A percentile compares a stretch with the other conserved stretches of the same genome.
phyloP scores from a whole-genome alignment of 164 flowering plant genomes.

The Aristolochia californica region DNA sequence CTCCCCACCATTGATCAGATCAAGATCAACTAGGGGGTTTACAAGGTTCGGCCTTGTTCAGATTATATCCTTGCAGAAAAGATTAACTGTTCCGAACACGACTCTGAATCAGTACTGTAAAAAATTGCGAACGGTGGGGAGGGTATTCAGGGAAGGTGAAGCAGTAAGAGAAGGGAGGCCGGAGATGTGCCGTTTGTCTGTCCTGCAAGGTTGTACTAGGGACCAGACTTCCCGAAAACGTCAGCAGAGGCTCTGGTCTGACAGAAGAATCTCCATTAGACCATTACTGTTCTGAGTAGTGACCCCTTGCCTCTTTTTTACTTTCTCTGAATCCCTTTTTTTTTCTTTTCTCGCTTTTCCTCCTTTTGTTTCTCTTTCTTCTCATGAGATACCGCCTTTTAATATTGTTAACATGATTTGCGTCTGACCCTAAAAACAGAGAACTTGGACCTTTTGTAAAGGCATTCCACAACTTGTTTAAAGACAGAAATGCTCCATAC shows the following conservation, averaged over 20 bases:
- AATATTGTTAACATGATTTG: constrained; percentile 26
- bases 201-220: constrained; percentile 21
- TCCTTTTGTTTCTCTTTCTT: neutral
- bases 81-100: too few relatives aligned
- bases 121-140: neutral
- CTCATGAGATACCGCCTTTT: neutral
- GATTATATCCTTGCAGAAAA: too few relatives aligned
- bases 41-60: neutral
- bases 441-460: constrained; percentile 50
- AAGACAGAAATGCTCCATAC: constrained; percentile 51
- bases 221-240: constrained; percentile 38
- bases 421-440: constrained; percentile 37
- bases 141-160: neutral
- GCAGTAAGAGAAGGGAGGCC: neutral
- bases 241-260: constrained; percentile 46
- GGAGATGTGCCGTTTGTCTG: constrained; percentile 13
- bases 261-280: constrained; percentile 67
- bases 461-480: constrained; percentile 26
- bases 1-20: neutral
- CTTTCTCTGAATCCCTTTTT: neutral
- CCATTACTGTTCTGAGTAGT: constrained; percentile 37
- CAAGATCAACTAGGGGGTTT: neutral
- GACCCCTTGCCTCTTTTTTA: constrained; percentile 15
- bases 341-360: constrained; percentile 4
- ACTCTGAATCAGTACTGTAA: neutral